Base-by-base conservation (phyloP, 1,139 yeast species). In the Suhomyces bolitotheri region DNA sequence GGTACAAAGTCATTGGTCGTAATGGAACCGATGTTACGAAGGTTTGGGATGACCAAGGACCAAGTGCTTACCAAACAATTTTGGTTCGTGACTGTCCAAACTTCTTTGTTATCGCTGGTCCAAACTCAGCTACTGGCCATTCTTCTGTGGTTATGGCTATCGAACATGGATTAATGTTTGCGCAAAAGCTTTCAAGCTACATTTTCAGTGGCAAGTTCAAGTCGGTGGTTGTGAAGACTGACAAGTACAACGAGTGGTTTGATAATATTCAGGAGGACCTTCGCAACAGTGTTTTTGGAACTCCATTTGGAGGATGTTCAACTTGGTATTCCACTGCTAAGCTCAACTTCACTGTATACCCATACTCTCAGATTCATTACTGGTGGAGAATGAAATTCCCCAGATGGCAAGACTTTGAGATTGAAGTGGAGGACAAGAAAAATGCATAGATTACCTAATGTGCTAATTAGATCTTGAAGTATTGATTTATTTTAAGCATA, bases 91-190 rank as follows among this genome's bases (percentile, higher is more conserved):
- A 66, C 23, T 53, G 59, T 32, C 75, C 75, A 14, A 69, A 69
- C 39, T 41, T 58, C 9, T 66, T 66, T 41, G 17, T 59, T 8
- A 53, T 69, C 42, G 69, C 59, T 3, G 75, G 75, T 4, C 73
- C 75, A 17, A 69, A 69, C 40, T 55, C 70, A 3, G 69, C 71
- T 12, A 65, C 73, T 10, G 75, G 75, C 5, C 74, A 69, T 43
- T 56, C 71, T 0, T 66, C 73, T 1, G 73, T 66, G 34, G 66
- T 68, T 4, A 52, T 64, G 45, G 71, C 73, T 15, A 60, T 66
- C 39, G 74, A 69, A 46, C 66, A 66, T 46, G 61, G 59, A 4
- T 54, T 63, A 35, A 49, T 44, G 7, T 66, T 52, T 39, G 53
- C 57, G 28, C 28, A 43, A 2, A 53, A 51, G 25, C 51, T 64